Conservation (phyloP, 176 grass and related monocot genomes). For the Chloris gayana region DNA sequence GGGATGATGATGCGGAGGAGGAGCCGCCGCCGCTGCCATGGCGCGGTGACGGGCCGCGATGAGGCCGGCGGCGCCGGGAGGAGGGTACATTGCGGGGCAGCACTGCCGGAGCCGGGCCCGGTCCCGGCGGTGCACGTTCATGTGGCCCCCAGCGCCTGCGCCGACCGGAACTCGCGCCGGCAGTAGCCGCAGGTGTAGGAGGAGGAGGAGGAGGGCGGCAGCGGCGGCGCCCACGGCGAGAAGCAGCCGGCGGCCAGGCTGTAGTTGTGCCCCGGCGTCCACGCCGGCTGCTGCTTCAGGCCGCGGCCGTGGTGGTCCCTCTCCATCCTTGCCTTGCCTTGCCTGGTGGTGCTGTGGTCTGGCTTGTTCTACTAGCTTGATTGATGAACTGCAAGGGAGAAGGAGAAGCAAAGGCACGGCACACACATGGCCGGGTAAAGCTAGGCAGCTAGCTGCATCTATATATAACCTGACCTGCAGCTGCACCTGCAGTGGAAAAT, state of each 20-base stretch:
- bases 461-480: neutral
- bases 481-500: too few relatives aligned
- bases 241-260: neutral
- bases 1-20: too few relatives aligned
- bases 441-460: neutral
- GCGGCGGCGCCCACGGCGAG: slow-evolving; percentile 11
- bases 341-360: neutral
- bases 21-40: neutral
- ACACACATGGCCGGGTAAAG: neutral
- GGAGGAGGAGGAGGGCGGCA: slow-evolving; percentile 23
- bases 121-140: slow-evolving; percentile 60
- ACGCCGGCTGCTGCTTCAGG: slow-evolving; percentile 16
- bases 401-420: neutral
- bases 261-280: slow-evolving; percentile 32
- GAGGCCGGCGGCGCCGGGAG: neutral
- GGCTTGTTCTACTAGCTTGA: too few relatives aligned
- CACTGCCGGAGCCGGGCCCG: slow-evolving; percentile 48
- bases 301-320: slow-evolving; percentile 30
- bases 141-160: slow-evolving; percentile 56
- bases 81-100: neutral
- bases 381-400: neutral
- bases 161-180: slow-evolving; percentile 47
- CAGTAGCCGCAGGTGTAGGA: slow-evolving; percentile 56
- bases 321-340: slow-evolving; percentile 29
- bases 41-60: neutral